Conservation (phyloP, 805 yeast species). For the Sungouiella blattae region DNA sequence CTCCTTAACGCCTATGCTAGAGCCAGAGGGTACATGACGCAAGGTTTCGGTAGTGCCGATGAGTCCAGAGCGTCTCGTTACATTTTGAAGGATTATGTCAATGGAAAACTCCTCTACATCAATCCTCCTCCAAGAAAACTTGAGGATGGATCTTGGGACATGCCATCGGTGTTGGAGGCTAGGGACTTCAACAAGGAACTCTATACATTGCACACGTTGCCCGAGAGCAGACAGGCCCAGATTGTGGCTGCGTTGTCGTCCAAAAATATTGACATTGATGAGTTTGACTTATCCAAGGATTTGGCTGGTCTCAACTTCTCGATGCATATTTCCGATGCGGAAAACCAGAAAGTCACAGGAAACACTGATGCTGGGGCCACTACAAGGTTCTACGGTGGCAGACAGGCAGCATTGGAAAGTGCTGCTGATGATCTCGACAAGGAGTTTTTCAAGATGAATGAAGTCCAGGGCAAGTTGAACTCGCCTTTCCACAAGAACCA, state of each 20-base stretch:
- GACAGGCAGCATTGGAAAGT: conserved; percentile 72
- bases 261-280: conserved; percentile 48
- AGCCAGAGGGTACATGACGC: conserved; percentile 96
- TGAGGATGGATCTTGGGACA: conserved; percentile 58
- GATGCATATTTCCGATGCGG: conserved; percentile 54
- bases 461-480: conserved; percentile 57
- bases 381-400: conserved; percentile 69
- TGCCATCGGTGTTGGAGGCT: conserved; percentile 38
- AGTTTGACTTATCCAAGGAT: conserved; percentile 66
- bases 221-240: conserved; percentile 73
- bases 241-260: conserved; percentile 58
- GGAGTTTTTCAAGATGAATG: conserved; percentile 75
- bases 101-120: conserved; percentile 79
- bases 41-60: conserved; percentile 96
- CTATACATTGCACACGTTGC: conserved; percentile 61
- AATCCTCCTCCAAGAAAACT: conserved; percentile 78
- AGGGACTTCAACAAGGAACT: conserved; percentile 68
- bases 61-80: conserved; percentile 92
- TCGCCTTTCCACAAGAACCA: conserved; percentile 68
- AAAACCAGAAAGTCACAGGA: conserved; percentile 15
- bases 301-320: conserved; percentile 73
- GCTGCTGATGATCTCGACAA: conserved; percentile 81
- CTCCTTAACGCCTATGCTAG: conserved; percentile 87
- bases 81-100: conserved; percentile 89
- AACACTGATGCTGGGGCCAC: conserved; percentile 27